phyloP scores from a whole-genome alignment of 75 land plant species.

The Selaginella tamariscina region DNA sequence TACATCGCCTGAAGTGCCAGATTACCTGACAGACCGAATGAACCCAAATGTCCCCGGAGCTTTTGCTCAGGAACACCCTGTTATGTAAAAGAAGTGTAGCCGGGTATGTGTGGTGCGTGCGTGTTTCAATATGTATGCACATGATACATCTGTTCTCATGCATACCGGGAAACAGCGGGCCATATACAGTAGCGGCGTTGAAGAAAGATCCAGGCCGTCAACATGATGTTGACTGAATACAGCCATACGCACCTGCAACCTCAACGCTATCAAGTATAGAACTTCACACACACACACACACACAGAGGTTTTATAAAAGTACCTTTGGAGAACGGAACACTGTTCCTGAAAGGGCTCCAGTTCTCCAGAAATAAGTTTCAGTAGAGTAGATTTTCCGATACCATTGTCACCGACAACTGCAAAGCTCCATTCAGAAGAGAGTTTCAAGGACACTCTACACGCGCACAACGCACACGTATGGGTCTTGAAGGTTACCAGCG shows the following conservation, averaged over 20 bases:
- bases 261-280: neutral
- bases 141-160: too few relatives aligned
- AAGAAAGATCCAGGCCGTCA: conserved; percentile 91
- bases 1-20: conserved; percentile 98
- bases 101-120: too few relatives aligned
- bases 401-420: conserved; percentile 99
- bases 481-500: too few relatives aligned
- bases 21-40: conserved; percentile 93
- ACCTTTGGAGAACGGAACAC: conserved; percentile 96
- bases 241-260: conserved; percentile 84
- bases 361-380: conserved; percentile 91
- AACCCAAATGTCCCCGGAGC: conserved; percentile 82
- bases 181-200: conserved; percentile 94
- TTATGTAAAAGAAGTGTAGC: neutral
- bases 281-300: neutral
- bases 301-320: conserved; percentile 3
- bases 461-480: too few relatives aligned
- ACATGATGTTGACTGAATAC: conserved; percentile 99
- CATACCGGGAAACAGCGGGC: conserved; percentile 92
- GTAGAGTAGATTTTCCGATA: conserved; percentile 91
- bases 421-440: too few relatives aligned
- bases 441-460: too few relatives aligned
- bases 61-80: conserved; percentile 97
- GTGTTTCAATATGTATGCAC: too few relatives aligned
- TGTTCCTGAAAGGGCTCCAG: conserved; percentile 93